A percentile compares a stretch with the other conserved stretches of the same genome.
Evolutionary conservation across 768 basidiomycete genomes (phyloP).

Genomic region (Hypholoma sublateritium): DNA sequence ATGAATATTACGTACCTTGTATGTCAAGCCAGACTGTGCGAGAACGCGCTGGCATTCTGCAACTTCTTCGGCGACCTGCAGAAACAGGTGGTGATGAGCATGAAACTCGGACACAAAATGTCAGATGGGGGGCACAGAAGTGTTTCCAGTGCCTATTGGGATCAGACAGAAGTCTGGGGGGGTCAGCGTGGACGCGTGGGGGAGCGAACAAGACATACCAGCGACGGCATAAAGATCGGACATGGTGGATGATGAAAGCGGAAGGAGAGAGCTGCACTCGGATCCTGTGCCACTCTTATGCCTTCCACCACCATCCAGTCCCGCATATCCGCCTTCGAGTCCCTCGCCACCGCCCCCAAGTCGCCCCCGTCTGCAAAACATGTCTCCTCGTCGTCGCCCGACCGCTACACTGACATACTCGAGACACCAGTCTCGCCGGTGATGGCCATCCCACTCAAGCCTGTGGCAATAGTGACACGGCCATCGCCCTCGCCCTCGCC

Average conservation of each 20-base stretch:
- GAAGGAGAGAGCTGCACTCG: conserved; percentile 6
- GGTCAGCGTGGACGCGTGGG: conserved; percentile 1
- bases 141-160: conserved; percentile 75
- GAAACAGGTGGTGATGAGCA: neutral
- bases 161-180: conserved; percentile 81
- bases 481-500: conserved; percentile 52
- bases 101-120: conserved; percentile 4
- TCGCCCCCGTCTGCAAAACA: conserved; percentile 21
- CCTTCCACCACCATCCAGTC: conserved; percentile 32
- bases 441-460: conserved; percentile 38
- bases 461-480: conserved; percentile 35
- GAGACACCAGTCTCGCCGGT: conserved; percentile 51
- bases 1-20: conserved; percentile 49
- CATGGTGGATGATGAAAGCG: conserved; percentile 18
- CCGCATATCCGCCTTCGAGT: conserved; percentile 68
- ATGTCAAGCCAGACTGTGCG: conserved; percentile 79
- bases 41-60: conserved; percentile 84
- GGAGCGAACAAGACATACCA: conserved; percentile 37
- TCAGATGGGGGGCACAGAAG: conserved; percentile 50
- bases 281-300: conserved; percentile 12
- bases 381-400: conserved; percentile 3
- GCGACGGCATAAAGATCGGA: conserved; percentile 75
- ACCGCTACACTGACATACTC: conserved; percentile 26
- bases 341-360: conserved; percentile 31
- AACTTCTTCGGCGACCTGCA: conserved; percentile 72